Conservation (phyloP, 2,329 filamentous ascomycete species). For the Hypoxylon sp. region DNA sequence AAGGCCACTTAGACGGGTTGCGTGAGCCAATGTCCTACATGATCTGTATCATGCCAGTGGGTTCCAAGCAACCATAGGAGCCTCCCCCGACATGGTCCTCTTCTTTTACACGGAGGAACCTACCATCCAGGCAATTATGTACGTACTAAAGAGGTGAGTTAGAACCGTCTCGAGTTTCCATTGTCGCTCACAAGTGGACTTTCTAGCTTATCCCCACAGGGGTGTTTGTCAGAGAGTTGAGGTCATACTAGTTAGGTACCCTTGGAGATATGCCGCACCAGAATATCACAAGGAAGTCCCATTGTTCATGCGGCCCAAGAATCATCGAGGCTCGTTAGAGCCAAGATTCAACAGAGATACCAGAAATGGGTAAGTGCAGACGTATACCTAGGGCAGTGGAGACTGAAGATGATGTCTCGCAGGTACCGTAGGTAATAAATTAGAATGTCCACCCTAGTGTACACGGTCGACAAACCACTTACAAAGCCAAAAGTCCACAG, state of each 20-base stretch:
- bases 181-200: slow-evolving; percentile 17
- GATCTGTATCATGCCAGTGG: slow-evolving; percentile 45
- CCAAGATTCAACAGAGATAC: slow-evolving; percentile 10
- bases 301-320: slow-evolving; percentile 5
- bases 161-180: slow-evolving; percentile 39
- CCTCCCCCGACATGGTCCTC: slow-evolving; percentile 24
- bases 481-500: slow-evolving; percentile 18
- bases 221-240: slow-evolving; percentile 21
- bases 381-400: slow-evolving; percentile 5
- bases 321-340: slow-evolving; percentile 13
- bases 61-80: slow-evolving; percentile 35
- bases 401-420: slow-evolving; percentile 4
- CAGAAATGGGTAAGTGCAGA: slow-evolving; percentile 11
- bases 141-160: slow-evolving; percentile 11
- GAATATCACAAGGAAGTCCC: slow-evolving; percentile 15
- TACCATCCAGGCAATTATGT: neutral
- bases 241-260: slow-evolving; percentile 2
- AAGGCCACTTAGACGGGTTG: slow-evolving; percentile 23
- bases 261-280: slow-evolving; percentile 20
- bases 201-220: slow-evolving; percentile 13
- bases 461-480: slow-evolving; percentile 4
- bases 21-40: slow-evolving; percentile 40
- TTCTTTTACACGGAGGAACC: slow-evolving; percentile 6
- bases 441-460: neutral
- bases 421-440: slow-evolving; percentile 23